These are phyloP conservation scores for Luffa aegyptiaca DNA, from an alignment of 306 rosid genomes.

Conservation along the genomic window DNA sequence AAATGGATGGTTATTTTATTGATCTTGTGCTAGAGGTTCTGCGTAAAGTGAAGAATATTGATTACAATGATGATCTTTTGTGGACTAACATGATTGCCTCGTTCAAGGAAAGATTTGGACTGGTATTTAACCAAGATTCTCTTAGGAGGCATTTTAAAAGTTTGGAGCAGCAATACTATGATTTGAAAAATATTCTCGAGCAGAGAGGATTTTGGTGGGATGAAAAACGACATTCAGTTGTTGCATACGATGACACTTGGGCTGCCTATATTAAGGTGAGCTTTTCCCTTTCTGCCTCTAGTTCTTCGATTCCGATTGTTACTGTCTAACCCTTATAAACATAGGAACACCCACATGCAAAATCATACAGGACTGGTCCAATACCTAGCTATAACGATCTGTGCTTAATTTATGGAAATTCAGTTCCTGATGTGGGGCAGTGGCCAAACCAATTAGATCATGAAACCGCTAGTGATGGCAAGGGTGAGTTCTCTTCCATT, in stretches of 20 bases:
- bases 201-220: constrained; percentile 47
- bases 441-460: constrained; percentile 12
- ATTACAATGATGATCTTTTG: constrained; percentile 18
- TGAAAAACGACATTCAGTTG: constrained; percentile 33
- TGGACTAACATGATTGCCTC: constrained; percentile 25
- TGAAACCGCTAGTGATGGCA: constrained; percentile 12
- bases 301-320: not conserved
- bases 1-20: constrained; percentile 40
- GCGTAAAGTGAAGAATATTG: constrained; percentile 24
- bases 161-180: constrained; percentile 33
- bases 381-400: constrained; percentile 41
- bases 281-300: constrained; percentile 11
- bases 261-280: constrained; percentile 39
- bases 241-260: constrained; percentile 37
- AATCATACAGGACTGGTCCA: constrained; percentile 21
- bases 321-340: constrained; percentile 15
- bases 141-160: constrained; percentile 23
- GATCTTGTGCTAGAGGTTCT: constrained; percentile 36
- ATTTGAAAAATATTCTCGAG: constrained; percentile 33
- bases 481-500: constrained; percentile 18
- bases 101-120: constrained; percentile 42
- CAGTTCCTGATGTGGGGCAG: constrained; percentile 14
- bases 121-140: constrained; percentile 19
- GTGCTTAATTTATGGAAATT: constrained; percentile 46
- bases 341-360: constrained; percentile 43